These are phyloP conservation scores for Besnoitia besnoiti DNA, from an alignment of 169 alveolate genomes.

Conservation along the genomic window DNA sequence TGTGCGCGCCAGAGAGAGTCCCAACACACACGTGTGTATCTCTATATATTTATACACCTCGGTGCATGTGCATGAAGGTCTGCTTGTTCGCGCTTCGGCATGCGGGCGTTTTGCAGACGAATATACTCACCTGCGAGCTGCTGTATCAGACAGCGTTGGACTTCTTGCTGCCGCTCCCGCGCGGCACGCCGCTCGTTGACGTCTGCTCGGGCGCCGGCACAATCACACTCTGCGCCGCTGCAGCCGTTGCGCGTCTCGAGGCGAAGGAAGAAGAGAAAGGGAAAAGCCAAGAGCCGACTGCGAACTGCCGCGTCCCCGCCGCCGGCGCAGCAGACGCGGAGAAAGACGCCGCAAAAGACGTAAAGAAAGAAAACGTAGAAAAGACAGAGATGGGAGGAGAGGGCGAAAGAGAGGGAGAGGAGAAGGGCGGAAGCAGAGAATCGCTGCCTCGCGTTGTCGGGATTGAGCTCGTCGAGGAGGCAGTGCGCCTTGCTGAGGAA, in stretches of 20 bases:
- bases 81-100: not conserved
- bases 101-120: constrained; percentile 67
- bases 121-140: constrained; percentile 64
- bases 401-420: not conserved
- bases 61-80: not conserved
- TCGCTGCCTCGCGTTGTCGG: constrained; percentile 62
- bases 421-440: not conserved
- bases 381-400: too few species aligned
- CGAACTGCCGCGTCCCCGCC: too few species aligned
- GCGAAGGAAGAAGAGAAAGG: not conserved
- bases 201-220: constrained; percentile 76
- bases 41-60: too few species aligned
- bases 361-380: not conserved
- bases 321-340: too few species aligned
- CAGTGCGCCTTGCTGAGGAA: constrained; percentile 63
- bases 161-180: constrained; percentile 48
- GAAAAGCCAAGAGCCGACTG: too few species aligned
- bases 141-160: constrained; percentile 54
- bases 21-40: too few species aligned
- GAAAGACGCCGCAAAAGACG: not conserved
- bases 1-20: too few species aligned
- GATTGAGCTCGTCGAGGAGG: constrained; percentile 67
- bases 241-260: constrained; percentile 21
- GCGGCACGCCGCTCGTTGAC: constrained; percentile 56
- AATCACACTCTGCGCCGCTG: constrained; percentile 68